Evolutionary conservation across 2,329 filamentous ascomycete genomes (phyloP).

Genomic region (Nigrograna mackinnonii): DNA sequence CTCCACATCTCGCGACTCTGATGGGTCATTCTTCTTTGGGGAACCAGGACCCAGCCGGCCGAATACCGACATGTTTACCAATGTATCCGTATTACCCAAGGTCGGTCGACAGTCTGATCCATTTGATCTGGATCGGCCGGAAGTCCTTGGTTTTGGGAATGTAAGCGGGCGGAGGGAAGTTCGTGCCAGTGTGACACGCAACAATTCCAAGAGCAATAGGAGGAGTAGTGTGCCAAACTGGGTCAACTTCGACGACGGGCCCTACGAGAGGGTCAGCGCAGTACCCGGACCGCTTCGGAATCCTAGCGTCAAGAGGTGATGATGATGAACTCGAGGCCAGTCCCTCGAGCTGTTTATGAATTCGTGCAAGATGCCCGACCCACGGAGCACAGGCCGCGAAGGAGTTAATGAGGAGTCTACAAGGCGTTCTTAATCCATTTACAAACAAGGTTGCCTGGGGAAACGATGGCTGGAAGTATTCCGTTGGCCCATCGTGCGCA

Average conservation of each 20-base stretch:
- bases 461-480: conserved; percentile 38
- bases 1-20: conserved; percentile 26
- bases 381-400: conserved; percentile 8
- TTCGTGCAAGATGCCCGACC: conserved; percentile 9
- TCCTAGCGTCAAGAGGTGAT: conserved; percentile 21
- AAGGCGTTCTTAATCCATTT: conserved; percentile 10
- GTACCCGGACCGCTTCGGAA: conserved; percentile 19
- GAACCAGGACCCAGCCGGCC: conserved; percentile 40
- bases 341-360: conserved; percentile 3
- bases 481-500: conserved; percentile 27
- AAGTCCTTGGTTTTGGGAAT: conserved; percentile 38
- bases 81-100: conserved; percentile 12
- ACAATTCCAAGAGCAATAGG: conserved; percentile 27
- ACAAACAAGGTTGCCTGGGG: conserved; percentile 6
- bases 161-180: conserved; percentile 30
- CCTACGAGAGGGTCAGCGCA: conserved; percentile 19
- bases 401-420: conserved; percentile 13
- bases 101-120: conserved; percentile 43
- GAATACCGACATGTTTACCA: conserved; percentile 26
- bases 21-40: conserved; percentile 29
- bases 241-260: conserved; percentile 21
- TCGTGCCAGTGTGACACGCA: conserved; percentile 30
- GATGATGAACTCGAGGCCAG: conserved; percentile 3
- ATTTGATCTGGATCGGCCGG: conserved; percentile 44
- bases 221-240: conserved; percentile 34